These are phyloP conservation scores for Verticillium nubilum DNA, from an alignment of 2,329 filamentous ascomycete genomes.

Conservation along the genomic window DNA sequence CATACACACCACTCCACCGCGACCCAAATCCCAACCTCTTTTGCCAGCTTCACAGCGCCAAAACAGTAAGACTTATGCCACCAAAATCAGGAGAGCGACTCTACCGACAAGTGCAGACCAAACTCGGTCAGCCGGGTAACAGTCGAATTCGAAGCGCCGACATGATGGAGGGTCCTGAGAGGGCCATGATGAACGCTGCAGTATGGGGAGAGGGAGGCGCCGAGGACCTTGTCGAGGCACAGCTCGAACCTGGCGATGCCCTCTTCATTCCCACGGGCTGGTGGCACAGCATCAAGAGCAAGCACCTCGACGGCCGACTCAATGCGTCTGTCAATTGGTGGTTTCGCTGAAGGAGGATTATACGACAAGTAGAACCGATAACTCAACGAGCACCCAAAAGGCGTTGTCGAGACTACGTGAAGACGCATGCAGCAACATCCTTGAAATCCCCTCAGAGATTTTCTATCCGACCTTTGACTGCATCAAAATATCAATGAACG, in stretches of 20 bases:
- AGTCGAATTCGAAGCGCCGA: constrained; percentile 66
- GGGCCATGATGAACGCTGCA: constrained; percentile 55
- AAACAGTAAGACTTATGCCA: constrained; percentile 65
- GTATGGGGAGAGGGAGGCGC: constrained; percentile 55
- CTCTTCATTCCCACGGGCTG: constrained; percentile 66
- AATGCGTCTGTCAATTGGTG: constrained; percentile 42
- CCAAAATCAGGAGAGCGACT: constrained; percentile 59
- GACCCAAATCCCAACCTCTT: constrained; percentile 96
- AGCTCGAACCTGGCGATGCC: constrained; percentile 60
- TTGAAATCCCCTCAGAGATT: background rate
- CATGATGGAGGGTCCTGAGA: constrained; percentile 85
- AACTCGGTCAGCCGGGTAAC: constrained; percentile 31
- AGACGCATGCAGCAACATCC: background rate
- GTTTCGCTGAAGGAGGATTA: constrained; percentile 27
- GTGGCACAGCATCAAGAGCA: constrained; percentile 41
- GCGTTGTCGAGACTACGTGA: background rate
- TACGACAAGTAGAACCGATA: background rate
- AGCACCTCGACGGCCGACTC: constrained; percentile 23
- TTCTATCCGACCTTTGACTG: background rate
- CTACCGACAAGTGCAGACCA: constrained; percentile 48
- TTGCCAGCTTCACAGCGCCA: constrained; percentile 70
- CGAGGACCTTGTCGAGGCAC: constrained; percentile 42
- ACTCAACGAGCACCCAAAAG: background rate
- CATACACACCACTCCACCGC: constrained; percentile 83
- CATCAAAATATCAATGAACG: background rate